Evolutionary conservation across 768 basidiomycete genomes (phyloP).

Genomic region (Lentinula sp.): DNA sequence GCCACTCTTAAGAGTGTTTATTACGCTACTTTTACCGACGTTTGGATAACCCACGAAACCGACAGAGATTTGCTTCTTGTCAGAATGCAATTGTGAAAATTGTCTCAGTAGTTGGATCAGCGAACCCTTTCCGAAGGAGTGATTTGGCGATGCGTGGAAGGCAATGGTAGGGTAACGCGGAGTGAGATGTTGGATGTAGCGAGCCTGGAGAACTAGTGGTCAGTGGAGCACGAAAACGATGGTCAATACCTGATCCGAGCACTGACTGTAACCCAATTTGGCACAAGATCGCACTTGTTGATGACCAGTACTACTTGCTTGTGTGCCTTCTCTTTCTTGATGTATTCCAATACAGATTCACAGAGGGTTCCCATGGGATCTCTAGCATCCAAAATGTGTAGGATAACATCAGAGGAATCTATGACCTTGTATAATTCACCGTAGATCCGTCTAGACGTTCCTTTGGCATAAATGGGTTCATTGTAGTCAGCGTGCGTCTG

Average conservation of each 20-base stretch:
- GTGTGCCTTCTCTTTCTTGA: slow-evolving; percentile 94
- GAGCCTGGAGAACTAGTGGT: slow-evolving; percentile 48
- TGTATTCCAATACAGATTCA: slow-evolving; percentile 86
- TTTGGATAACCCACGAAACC: slow-evolving; percentile 98
- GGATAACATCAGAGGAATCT: slow-evolving; percentile 94
- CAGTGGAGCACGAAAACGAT: background rate
- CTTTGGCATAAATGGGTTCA: slow-evolving; percentile 93
- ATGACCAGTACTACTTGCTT: slow-evolving; percentile 96
- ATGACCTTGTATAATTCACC: slow-evolving; percentile 99
- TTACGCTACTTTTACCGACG: slow-evolving; percentile 95
- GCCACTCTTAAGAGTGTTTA: slow-evolving; percentile 97
- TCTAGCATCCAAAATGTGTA: slow-evolving; percentile 93
- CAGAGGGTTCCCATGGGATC: slow-evolving; percentile 96
- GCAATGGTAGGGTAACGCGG: slow-evolving; percentile 95
- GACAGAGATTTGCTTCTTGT: slow-evolving; percentile 99
- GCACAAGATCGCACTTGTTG: slow-evolving; percentile 98
- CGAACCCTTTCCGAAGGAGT: slow-evolving; percentile 98
- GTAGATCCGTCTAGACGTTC: slow-evolving; percentile 93
- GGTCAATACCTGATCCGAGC: background rate
- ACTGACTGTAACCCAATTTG: slow-evolving; percentile 97
- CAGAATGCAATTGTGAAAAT: slow-evolving; percentile 93
- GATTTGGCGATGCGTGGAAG: slow-evolving; percentile 97
- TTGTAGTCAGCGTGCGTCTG: slow-evolving; percentile 73
- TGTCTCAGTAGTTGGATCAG: slow-evolving; percentile 95
- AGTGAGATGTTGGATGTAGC: slow-evolving; percentile 93